phyloP scores from a whole-genome alignment of 2,329 filamentous ascomycete genomes.

The Lojkania enalia region DNA sequence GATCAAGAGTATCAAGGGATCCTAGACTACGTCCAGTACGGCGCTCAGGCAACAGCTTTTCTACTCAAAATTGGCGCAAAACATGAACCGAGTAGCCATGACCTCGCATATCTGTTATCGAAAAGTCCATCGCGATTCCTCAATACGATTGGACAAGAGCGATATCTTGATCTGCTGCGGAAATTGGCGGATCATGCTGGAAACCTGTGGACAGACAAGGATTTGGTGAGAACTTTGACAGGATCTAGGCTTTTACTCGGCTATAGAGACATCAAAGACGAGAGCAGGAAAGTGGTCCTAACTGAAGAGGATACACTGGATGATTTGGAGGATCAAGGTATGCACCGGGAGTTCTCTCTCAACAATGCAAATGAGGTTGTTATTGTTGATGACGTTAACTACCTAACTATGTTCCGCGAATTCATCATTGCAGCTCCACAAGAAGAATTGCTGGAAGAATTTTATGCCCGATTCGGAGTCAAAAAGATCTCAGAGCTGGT shows the following conservation, averaged over 20 bases:
- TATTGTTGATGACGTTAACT: constrained; percentile 50
- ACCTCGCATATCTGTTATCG: constrained; percentile 83
- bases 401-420: constrained; percentile 85
- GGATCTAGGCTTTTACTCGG: constrained; percentile 77
- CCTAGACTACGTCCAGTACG: constrained; percentile 97
- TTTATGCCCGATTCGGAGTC: constrained; percentile 82
- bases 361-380: constrained; percentile 77
- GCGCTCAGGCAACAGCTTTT: constrained; percentile 83
- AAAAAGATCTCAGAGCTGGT: constrained; percentile 75
- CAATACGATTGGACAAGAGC: constrained; percentile 78
- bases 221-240: constrained; percentile 76
- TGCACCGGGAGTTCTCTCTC: constrained; percentile 74
- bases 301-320: constrained; percentile 45
- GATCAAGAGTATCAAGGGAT: constrained; percentile 79
- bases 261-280: constrained; percentile 70
- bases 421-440: constrained; percentile 84
- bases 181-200: constrained; percentile 74
- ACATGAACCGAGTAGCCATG: constrained; percentile 81
- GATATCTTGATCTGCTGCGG: constrained; percentile 81
- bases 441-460: constrained; percentile 81
- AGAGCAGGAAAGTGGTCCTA: constrained; percentile 50
- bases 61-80: constrained; percentile 88
- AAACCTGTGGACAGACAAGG: constrained; percentile 75
- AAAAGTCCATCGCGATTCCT: constrained; percentile 81
- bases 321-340: constrained; percentile 50